phyloP scores from a whole-genome alignment of 176 grass and related monocot species.

The Saccharum spontaneum region DNA sequence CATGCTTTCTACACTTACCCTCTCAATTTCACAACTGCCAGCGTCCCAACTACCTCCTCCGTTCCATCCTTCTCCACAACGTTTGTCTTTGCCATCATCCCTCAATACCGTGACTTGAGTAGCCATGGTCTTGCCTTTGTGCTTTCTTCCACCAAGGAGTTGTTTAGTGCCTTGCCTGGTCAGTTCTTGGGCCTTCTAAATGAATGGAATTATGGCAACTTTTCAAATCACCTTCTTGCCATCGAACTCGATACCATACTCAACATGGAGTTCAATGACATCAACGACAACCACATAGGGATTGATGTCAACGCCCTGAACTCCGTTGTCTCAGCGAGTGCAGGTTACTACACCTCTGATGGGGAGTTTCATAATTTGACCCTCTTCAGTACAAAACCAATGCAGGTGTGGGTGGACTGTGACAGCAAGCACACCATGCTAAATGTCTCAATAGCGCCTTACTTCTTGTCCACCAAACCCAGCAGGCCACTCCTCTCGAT shows the following conservation, averaged over 20 bases:
- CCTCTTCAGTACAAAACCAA: neutral
- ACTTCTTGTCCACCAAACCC: neutral
- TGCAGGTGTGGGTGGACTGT: conserved; percentile 54
- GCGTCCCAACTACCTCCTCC: neutral
- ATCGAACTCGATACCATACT: conserved; percentile 37
- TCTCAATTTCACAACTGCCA: conserved; percentile 3
- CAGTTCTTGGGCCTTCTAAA: too few species aligned
- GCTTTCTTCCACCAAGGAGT: conserved; percentile 5
- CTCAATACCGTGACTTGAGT: neutral
- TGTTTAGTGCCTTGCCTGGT: neutral
- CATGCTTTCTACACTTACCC: conserved; percentile 41
- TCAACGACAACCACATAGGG: conserved; percentile 40
- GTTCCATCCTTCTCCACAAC: conserved; percentile 45
- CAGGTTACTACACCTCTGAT: conserved; percentile 4
- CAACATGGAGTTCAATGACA: neutral
- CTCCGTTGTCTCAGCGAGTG: neutral
- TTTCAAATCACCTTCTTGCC: neutral
- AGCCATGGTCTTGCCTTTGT: conserved; percentile 41
- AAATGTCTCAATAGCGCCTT: conserved; percentile 27
- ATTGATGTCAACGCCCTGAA: conserved; percentile 27
- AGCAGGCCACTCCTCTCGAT: neutral
- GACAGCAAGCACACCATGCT: neutral
- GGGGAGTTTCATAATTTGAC: neutral
- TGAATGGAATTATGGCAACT: neutral
- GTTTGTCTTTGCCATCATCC: conserved; percentile 39